Conservation (phyloP, 139 green algal species). For the Raphidocelis subcapitata region DNA sequence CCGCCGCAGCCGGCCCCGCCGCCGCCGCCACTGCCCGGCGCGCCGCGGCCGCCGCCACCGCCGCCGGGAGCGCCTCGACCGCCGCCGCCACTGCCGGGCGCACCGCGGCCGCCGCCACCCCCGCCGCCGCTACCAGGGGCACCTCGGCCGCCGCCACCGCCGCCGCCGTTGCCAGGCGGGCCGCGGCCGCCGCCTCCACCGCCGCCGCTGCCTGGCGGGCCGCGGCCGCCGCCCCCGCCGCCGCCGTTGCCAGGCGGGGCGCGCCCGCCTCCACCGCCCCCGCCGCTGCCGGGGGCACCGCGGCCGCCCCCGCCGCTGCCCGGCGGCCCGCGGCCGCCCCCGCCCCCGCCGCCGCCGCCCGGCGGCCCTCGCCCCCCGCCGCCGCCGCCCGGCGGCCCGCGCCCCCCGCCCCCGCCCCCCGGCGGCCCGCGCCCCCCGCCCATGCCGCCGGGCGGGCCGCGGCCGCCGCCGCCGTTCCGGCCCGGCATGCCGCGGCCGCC, state of each 20-base stretch:
- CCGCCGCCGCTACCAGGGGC: background rate
- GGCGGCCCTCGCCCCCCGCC: constrained; percentile 14
- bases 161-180: constrained; percentile 7
- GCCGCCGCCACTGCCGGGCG: constrained; percentile 5
- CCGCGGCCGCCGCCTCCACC: background rate
- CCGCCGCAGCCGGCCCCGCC: too few species aligned
- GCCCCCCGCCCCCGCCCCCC: background rate
- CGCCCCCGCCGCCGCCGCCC: constrained; percentile 16
- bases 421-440: constrained; percentile 16
- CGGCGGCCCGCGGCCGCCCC: constrained; percentile 17
- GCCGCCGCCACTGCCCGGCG: too few species aligned
- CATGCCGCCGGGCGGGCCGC: background rate
- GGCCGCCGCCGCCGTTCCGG: background rate
- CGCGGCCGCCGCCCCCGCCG: background rate
- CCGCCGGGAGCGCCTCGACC: constrained; percentile 1
- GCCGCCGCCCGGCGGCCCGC: background rate
- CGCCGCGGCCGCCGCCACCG: background rate
- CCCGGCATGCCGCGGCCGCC: background rate
- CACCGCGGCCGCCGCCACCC: constrained; percentile 3
- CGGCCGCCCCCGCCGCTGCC: constrained; percentile 13
- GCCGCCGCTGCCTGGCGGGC: background rate
- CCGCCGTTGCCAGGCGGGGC: background rate
- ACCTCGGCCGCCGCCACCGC: constrained; percentile 3
- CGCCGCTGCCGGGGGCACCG: constrained; percentile 9
- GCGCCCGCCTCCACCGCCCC: constrained; percentile 4